Base-by-base conservation (phyloP, 257 asterid species). In the Solanum medicagineum region DNA sequence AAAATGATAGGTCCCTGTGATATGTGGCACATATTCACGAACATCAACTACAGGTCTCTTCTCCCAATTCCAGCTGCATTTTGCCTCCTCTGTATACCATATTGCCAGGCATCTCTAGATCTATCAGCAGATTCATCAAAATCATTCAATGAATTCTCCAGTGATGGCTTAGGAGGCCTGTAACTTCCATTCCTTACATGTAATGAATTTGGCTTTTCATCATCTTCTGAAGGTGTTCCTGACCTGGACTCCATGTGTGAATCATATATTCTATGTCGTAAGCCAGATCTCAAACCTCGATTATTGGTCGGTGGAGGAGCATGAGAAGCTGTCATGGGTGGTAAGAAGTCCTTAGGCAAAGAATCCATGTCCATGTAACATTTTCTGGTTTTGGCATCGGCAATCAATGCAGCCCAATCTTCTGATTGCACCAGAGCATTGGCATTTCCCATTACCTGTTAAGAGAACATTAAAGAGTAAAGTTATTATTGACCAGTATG, bases 371-470 rank as follows among this genome's bases (percentile, higher is more conserved):
- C 96, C 90, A 95, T 89, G 90, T 94, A 97, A 88, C 98, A 95
- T 56, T 84, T 93, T 83, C 99, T 93, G 81, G 90, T 85, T 90
- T 90, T 97, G 83, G 99, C 95, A 91, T 97, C 98, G n/a, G 90
- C 88, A 68, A 97, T 88, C 81, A 97, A 81, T 69, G 98, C 94
- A 86, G 95, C 97, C 99, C 99, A 97, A 89, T 97, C 99, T 9
- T 97, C 99, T 49, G 98, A 94, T 83, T 94, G 90, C 80, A 91
- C 89, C 89, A 97, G 88, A 0, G 98, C 91, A 84, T 69, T 93
- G 29, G 99, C 99, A 88, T 97, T 97, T 57, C 99, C 99, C 98
- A 95, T 97, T 10, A 96, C 97, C 99, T 96, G 90, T 45, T 59
- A 56, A 51, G 81, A n/a, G 29, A 54, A 12, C 69, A 86, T 57